Evolutionary conservation across 169 alveolate genomes (phyloP).

Genomic region (Eimeria necatrix): DNA sequence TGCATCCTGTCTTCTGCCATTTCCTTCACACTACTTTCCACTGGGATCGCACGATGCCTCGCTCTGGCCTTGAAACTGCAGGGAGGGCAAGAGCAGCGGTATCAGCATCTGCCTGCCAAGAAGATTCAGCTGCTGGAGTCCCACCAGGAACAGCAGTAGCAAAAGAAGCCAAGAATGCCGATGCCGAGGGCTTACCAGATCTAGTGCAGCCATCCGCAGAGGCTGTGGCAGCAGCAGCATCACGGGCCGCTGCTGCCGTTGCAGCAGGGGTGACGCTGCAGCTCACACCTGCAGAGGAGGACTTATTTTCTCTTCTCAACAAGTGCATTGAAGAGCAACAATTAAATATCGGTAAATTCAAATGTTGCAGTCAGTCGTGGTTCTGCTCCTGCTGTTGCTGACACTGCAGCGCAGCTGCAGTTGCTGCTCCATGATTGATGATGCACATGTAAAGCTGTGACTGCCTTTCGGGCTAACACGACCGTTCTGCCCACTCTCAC

Average conservation of each 20-base stretch:
- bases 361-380: too few relatives aligned
- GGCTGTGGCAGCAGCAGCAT: background rate
- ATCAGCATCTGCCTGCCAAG: background rate
- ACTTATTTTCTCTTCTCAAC: background rate
- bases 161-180: background rate
- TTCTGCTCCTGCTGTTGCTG: too few relatives aligned
- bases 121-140: background rate
- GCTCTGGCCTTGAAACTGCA: background rate
- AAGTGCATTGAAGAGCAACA: background rate
- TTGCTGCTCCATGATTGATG: too few relatives aligned
- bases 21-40: background rate
- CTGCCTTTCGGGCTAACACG: too few relatives aligned
- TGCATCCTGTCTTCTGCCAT: background rate
- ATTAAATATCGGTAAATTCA: background rate
- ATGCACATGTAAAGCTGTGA: too few relatives aligned
- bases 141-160: background rate
- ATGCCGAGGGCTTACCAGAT: background rate
- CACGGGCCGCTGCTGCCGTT: background rate
- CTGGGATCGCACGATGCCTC: background rate
- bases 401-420: too few relatives aligned
- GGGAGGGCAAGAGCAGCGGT: background rate
- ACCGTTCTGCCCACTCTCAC: too few relatives aligned
- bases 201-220: background rate
- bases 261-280: background rate
- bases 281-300: background rate